Conservation (phyloP, 176 grass and related monocot genomes). For the Zizania latifolia region DNA sequence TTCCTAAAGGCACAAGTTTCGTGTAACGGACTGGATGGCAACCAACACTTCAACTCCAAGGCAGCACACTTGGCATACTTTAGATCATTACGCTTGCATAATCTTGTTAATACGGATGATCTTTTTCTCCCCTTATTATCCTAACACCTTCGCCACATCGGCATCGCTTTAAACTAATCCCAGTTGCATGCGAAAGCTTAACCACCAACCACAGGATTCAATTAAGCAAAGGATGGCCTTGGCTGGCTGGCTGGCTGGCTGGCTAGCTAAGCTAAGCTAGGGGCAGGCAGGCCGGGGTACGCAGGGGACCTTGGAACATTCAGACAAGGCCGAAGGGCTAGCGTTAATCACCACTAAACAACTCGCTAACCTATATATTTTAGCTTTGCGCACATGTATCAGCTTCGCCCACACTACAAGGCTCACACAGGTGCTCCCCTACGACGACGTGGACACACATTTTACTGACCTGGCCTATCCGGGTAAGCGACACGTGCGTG, state of each 20-base stretch:
- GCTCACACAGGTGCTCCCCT: background rate
- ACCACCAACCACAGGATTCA: conserved; percentile 26
- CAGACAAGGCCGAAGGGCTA: conserved; percentile 34
- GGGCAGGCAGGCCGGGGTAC: conserved; percentile 29
- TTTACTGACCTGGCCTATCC: background rate
- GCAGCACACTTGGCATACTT: conserved; percentile 30
- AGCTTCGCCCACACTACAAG: conserved; percentile 8
- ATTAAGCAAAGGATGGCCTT: conserved; percentile 31
- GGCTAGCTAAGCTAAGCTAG: conserved; percentile 9
- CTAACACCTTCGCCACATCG: conserved; percentile 13
- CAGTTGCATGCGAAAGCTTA: conserved; percentile 31
- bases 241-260: too few species aligned
- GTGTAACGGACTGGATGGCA: conserved; percentile 44
- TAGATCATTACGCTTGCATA: background rate
- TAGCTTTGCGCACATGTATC: background rate
- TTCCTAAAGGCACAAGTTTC: conserved; percentile 44
- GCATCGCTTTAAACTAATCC: conserved; percentile 28
- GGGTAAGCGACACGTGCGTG: background rate
- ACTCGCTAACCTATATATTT: conserved; percentile 2
- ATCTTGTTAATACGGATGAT: conserved; percentile 17
- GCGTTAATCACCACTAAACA: conserved; percentile 25
- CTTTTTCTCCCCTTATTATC: background rate
- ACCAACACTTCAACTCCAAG: conserved; percentile 57
- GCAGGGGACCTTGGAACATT: conserved; percentile 47
- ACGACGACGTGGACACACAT: background rate